Conservation (phyloP, 2,329 filamentous ascomycete species). For the Dactylellina sp. region DNA sequence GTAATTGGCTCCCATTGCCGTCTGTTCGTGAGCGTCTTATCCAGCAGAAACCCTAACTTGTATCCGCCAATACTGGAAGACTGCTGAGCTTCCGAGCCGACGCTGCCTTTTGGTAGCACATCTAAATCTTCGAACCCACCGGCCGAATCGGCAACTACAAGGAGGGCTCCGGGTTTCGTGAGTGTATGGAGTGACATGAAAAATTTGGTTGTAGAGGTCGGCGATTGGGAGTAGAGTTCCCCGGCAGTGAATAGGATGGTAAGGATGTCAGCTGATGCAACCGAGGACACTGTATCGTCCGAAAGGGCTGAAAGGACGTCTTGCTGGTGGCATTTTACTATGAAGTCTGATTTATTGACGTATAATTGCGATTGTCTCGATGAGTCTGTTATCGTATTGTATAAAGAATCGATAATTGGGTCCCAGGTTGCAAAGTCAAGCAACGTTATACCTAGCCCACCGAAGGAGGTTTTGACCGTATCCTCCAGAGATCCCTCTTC, state of each 20-base stretch:
- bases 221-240: constrained; percentile 85
- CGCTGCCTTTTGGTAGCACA: constrained; percentile 13
- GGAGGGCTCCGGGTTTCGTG: constrained; percentile 46
- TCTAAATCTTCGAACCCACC: constrained; percentile 56
- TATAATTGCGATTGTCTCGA: constrained; percentile 68
- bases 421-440: constrained; percentile 87
- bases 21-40: constrained; percentile 38
- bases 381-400: constrained; percentile 69
- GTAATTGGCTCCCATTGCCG: constrained; percentile 29
- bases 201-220: constrained; percentile 80
- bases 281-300: constrained; percentile 29
- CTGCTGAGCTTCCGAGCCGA: not conserved
- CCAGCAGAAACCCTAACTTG: constrained; percentile 51
- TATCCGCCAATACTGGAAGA: constrained; percentile 29
- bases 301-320: constrained; percentile 66
- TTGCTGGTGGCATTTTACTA: constrained; percentile 65
- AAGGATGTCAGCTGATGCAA: constrained; percentile 69
- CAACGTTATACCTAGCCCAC: constrained; percentile 65
- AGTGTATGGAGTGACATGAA: constrained; percentile 71
- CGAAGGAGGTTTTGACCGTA: not conserved
- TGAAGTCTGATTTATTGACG: constrained; percentile 64
- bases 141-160: constrained; percentile 44
- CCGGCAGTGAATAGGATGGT: constrained; percentile 95
- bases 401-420: constrained; percentile 71
- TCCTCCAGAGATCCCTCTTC: constrained; percentile 3